Conservation (phyloP, 2,329 filamentous ascomycete genomes). For the Eutypa lata region DNA sequence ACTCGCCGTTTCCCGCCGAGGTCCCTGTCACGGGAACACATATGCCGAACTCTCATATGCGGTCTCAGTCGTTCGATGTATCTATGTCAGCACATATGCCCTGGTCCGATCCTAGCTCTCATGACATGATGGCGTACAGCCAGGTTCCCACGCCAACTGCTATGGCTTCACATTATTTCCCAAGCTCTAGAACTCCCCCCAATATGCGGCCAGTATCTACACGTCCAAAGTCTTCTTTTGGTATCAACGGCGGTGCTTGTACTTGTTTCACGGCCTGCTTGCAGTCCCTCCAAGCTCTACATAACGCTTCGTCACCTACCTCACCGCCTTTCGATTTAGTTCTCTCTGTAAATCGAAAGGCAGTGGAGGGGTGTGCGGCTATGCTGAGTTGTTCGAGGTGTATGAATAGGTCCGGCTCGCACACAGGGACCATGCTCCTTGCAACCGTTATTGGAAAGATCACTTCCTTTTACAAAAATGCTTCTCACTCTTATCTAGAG, state of each 20-base stretch:
- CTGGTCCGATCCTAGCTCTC: slow-evolving; percentile 26
- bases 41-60: slow-evolving; percentile 24
- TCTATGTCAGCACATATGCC: slow-evolving; percentile 26
- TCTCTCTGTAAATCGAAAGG: slow-evolving; percentile 43
- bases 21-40: slow-evolving; percentile 26
- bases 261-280: slow-evolving; percentile 46
- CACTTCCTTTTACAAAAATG: slow-evolving; percentile 43
- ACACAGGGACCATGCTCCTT: slow-evolving; percentile 47
- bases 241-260: slow-evolving; percentile 31
- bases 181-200: slow-evolving; percentile 37
- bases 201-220: slow-evolving; percentile 27
- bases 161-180: slow-evolving; percentile 35
- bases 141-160: slow-evolving; percentile 33
- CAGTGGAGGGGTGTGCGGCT: slow-evolving; percentile 44
- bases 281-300: slow-evolving; percentile 44
- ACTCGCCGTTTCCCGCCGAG: slow-evolving; percentile 28
- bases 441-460: slow-evolving; percentile 47
- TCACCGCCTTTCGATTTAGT: slow-evolving; percentile 42
- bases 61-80: slow-evolving; percentile 36
- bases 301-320: slow-evolving; percentile 38
- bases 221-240: slow-evolving; percentile 26
- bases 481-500: slow-evolving; percentile 38
- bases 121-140: slow-evolving; percentile 32
- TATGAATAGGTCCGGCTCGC: slow-evolving; percentile 39
- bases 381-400: slow-evolving; percentile 46